Base-by-base conservation (phyloP, 495 filamentous ascomycete genomes). In the Xylaria intraflava region DNA sequence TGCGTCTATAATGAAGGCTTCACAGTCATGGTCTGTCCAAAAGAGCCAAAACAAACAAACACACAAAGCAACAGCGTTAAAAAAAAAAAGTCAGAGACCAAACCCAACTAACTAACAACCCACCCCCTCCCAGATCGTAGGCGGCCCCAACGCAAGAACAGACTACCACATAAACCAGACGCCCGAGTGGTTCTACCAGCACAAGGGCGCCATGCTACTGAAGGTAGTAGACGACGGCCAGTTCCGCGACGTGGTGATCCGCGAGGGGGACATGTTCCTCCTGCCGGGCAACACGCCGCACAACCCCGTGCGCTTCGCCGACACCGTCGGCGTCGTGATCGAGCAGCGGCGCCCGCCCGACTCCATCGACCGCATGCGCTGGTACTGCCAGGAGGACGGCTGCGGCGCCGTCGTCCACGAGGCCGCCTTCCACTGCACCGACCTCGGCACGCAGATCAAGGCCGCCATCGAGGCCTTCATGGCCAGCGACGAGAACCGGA, bases 151-250 rank as follows among this genome's bases (percentile, higher is more conserved):
- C 69, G 89, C 89, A 14, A 84, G 93, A 56, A 95, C 90, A 46
- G 94, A 97, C 77, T 98, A 95, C 75, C 93, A 97, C 78, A 95
- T 98, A 76, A 98, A 98, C 75, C 74, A 83, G 46, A 98, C 93
- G 0, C 83, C 93, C 6, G 93, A 98, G 64, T 97, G 90, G 82
- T 98, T 97, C 80, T 98, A 94, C 78, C 92, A 96, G 67, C 87
- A 96, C 76, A 81, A 83, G 52, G 93, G 93, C 44, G 81, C 81
- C 23, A 96, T 98, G 93, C 75, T 96, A 17, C 83, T 98, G 45
- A 95, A 94, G 63, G 88, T 93, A 2, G 90, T 97, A 29, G 80
- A 83, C 49, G 78, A 73, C 9, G 75, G 74, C 23, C 67, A 71
- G 10, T 95, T 95, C 70, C 77, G 81, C 50, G 93, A 98, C 68